Conservation (phyloP, 2,329 filamentous ascomycete species). For the Xylariaceae sp. region DNA sequence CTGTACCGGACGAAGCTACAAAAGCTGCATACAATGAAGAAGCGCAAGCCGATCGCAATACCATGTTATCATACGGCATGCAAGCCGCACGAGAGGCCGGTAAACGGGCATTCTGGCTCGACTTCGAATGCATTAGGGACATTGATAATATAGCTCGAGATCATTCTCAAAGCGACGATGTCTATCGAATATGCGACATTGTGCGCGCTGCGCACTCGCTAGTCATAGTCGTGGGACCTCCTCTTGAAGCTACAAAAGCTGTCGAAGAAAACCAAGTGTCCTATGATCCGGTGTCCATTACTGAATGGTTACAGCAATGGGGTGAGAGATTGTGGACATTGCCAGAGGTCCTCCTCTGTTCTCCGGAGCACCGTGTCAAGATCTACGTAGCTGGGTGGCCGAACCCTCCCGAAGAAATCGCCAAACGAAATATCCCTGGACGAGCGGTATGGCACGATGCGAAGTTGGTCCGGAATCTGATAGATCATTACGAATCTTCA, state of each 20-base stretch:
- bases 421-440: constrained; percentile 39
- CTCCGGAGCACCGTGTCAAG: constrained; percentile 11
- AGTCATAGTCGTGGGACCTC: constrained; percentile 37
- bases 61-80: constrained; percentile 34
- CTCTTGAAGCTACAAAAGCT: constrained; percentile 20
- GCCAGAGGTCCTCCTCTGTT: constrained; percentile 26
- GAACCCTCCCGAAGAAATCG: constrained; percentile 18
- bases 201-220: constrained; percentile 39
- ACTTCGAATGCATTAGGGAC: constrained; percentile 39
- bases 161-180: constrained; percentile 21
- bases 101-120: constrained; percentile 40
- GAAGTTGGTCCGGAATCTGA: constrained; percentile 35
- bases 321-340: constrained; percentile 31
- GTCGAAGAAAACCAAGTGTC: constrained; percentile 7
- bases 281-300: constrained; percentile 29
- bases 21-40: constrained; percentile 17
- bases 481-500: constrained; percentile 43
- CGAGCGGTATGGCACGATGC: constrained; percentile 38
- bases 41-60: constrained; percentile 22
- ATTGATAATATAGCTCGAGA: constrained; percentile 26
- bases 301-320: constrained; percentile 20
- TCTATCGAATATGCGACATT: constrained; percentile 44
- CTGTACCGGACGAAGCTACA: constrained; percentile 15
- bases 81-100: constrained; percentile 35
- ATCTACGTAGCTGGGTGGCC: constrained; percentile 8